phyloP scores from a whole-genome alignment of 306 rosid species.

The Glycine latifolia region DNA sequence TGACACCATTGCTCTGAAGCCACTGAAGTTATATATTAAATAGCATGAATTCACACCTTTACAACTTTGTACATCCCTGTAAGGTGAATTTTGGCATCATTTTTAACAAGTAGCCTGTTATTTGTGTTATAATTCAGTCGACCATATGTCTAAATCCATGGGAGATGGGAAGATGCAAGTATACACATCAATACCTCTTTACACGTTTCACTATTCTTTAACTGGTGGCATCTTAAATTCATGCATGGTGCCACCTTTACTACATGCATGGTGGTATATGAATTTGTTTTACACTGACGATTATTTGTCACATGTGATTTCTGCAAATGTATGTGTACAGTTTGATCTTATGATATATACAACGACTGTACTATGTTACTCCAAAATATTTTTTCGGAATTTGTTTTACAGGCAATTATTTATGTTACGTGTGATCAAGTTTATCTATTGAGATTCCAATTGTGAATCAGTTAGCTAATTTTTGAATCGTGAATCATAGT shows the following conservation, averaged over 20 bases:
- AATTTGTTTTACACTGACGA: constrained; percentile 52
- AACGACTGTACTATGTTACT: constrained; percentile 28
- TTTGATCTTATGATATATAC: constrained; percentile 46
- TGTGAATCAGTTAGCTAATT: too few relatives aligned
- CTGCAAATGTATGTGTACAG: constrained; percentile 57
- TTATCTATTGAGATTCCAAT: too few relatives aligned
- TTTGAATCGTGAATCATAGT: too few relatives aligned
- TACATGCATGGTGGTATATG: constrained; percentile 42
- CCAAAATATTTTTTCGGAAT: constrained; percentile 7
- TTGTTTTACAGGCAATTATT: background rate
- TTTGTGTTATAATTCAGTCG: constrained; percentile 46
- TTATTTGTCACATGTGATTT: constrained; percentile 49
- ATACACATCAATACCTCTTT: constrained; percentile 44
- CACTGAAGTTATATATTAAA: constrained; percentile 52
- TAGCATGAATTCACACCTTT: constrained; percentile 51
- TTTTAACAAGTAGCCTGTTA: constrained; percentile 48
- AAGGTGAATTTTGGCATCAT: constrained; percentile 57
- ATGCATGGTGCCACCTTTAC: constrained; percentile 5
- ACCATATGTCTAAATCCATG: constrained; percentile 33
- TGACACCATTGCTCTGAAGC: constrained; percentile 35
- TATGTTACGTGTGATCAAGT: too few relatives aligned
- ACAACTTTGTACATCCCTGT: constrained; percentile 58
- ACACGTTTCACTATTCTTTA: constrained; percentile 39
- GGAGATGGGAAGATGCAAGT: constrained; percentile 41
- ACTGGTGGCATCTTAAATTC: constrained; percentile 14